Evolutionary conservation across 2,329 filamentous ascomycete genomes (phyloP), one percentile per base, ranked within the genome.

Genomic region (Exophiala bonariae): DNA sequence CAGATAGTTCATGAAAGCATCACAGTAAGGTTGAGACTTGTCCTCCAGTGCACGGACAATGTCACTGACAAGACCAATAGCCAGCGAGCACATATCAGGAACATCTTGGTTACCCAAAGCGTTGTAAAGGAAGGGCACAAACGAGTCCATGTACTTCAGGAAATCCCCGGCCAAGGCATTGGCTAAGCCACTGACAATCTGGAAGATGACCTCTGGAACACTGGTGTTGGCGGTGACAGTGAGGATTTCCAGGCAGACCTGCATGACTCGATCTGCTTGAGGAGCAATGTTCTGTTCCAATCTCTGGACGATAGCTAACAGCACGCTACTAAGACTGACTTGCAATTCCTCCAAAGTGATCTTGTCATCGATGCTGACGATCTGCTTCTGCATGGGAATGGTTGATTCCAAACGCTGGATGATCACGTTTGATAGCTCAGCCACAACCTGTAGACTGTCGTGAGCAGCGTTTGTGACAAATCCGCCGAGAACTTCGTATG

Each of bases 281-380:
- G 92, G 90, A 54, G 83, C 81, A 59, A 99, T 88, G 66, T 97
- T 92, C 66, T 85, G 85, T 70, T 97, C 93, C 19, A 99, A 78
- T 48, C 93, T 86, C 68, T 89, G 85, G 52, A 97, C 85, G 64
- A 97, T 96, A 39, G 89, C 85, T 71, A 96, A 84, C 40, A 97
- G 77, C 32, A 97, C 93, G 44, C 89, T 95, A 67, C 85, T 86
- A 63, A 99, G 78, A 68, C 91, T 96, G 41, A 91, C 96, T 74
- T 97, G 93, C 81, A 99, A 95, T 71, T 99, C 93, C 66, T 97
- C 91, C 3, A 99, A 79, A 4, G 88, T 95, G 57, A 97, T 89
- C 69, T 86, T 92, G 71, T 99, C 93, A 70, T 99, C 93, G 20
- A 96, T 88, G 64, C 91, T 96, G 59, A 97, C 91, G 49, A 97